These are phyloP conservation scores for Teratosphaeria epicoccoides DNA, from an alignment of 2,329 filamentous ascomycete genomes.

Conservation along the genomic window DNA sequence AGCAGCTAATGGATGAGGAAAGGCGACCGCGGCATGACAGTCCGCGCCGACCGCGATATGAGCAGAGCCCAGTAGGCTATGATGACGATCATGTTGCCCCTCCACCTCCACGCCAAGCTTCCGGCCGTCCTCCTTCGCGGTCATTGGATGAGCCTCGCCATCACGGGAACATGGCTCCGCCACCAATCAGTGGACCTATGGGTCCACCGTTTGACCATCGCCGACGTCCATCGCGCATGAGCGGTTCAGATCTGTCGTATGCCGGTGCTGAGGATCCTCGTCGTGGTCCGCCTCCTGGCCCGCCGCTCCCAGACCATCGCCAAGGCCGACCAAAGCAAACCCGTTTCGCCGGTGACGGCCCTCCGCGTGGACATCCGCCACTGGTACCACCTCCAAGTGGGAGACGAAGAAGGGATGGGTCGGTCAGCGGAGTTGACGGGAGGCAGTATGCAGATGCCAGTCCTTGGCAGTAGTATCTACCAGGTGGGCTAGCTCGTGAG, in stretches of 20 bases:
- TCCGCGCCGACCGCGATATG: constrained; percentile 7
- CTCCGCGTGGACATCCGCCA: not conserved
- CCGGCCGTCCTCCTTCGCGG: not conserved
- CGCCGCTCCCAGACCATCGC: not conserved
- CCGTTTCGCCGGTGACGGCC: constrained; percentile 10
- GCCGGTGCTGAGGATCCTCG: constrained; percentile 4
- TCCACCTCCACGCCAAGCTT: constrained; percentile 2
- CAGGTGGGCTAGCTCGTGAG: not conserved
- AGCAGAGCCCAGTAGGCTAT: constrained; percentile 6
- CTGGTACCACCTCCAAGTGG: not conserved
- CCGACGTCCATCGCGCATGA: constrained; percentile 8
- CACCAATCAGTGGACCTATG: not conserved
- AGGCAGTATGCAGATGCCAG: constrained; percentile 12
- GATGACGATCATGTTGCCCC: constrained; percentile 3
- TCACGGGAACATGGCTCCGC: not conserved
- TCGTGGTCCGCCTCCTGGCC: not conserved
- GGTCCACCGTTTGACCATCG: constrained; percentile 3
- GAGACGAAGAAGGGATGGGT: constrained; percentile 1
- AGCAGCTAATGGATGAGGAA: not conserved
- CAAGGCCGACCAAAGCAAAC: constrained; percentile 12
- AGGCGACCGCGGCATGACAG: constrained; percentile 2
- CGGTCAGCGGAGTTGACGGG: constrained; percentile 12
- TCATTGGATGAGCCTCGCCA: not conserved
- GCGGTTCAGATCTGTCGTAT: constrained; percentile 6
- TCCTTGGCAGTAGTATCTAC: constrained; percentile 6